Conservation (phyloP, 345 rosid genomes). For the Eucalyptus regnans region DNA sequence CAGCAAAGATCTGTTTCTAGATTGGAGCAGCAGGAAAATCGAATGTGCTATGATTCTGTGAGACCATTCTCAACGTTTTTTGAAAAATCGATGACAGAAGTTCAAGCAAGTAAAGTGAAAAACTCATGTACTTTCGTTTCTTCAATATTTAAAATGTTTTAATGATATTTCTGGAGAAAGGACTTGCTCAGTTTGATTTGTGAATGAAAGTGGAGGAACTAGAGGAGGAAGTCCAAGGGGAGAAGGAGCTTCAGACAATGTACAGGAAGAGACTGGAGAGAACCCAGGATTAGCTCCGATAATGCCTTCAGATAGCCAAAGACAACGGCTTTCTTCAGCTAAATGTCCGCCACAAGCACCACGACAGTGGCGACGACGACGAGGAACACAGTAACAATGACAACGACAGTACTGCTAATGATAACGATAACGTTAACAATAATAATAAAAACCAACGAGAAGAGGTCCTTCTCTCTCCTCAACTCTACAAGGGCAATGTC, state of each 20-base stretch:
- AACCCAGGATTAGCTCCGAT: slow-evolving; percentile 34
- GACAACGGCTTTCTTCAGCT: slow-evolving; percentile 10
- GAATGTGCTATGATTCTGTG: too few species aligned
- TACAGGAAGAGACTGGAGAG: slow-evolving; percentile 35
- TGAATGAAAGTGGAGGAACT: slow-evolving; percentile 14
- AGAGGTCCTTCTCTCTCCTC: neutral
- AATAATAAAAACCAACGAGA: neutral
- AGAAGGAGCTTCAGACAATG: slow-evolving; percentile 21
- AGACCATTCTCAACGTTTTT: too few species aligned
- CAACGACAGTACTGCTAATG: neutral
- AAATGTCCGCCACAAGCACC: too few species aligned
- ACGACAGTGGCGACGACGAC: neutral
- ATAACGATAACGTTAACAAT: neutral
- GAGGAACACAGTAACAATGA: neutral
- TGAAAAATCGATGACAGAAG: too few species aligned
- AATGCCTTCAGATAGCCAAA: slow-evolving; percentile 48
- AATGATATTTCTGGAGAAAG: neutral
- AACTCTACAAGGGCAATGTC: neutral
- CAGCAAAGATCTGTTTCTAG: too few species aligned
- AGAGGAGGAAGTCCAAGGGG: slow-evolving; percentile 14
- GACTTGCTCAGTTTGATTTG: neutral
- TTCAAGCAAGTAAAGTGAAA: too few species aligned
- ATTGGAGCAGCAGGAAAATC: too few species aligned
- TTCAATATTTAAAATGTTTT: neutral
- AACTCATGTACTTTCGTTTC: too few species aligned